Percentiles rank a stretch among this genome's conserved stretches.
phyloP scores from a whole-genome alignment of 306 rosid genomes.

The Cotoneaster glaucophyllus region DNA sequence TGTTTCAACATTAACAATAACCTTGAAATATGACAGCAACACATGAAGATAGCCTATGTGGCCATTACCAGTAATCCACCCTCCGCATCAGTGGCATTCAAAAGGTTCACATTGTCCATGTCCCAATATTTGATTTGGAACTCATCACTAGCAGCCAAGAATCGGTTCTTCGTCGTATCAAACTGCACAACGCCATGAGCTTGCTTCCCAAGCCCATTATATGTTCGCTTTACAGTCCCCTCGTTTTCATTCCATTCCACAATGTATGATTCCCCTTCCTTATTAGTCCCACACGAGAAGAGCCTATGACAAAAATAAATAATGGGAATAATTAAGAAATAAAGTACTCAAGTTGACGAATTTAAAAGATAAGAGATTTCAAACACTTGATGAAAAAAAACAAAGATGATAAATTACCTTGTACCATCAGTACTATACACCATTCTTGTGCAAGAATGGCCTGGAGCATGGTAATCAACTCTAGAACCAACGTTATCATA shows the following conservation, averaged over 20 bases:
- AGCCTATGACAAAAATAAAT: conserved; percentile 17
- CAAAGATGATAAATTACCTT: conserved; percentile 9
- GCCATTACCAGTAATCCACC: conserved; percentile 30
- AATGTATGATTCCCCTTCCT: conserved; percentile 30
- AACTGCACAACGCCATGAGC: conserved; percentile 21
- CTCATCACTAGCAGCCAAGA: conserved; percentile 43
- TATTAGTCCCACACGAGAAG: conserved; percentile 34
- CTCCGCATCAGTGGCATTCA: conserved; percentile 11
- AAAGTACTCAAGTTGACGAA: not conserved
- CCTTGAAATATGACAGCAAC: conserved; percentile 3
- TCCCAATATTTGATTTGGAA: conserved; percentile 35
- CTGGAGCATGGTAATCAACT: conserved; percentile 24
- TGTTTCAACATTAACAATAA: not conserved
- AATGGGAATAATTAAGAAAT: not conserved
- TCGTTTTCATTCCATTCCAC: conserved; percentile 41
- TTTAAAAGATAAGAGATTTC: not conserved
- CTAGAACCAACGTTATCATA: conserved; percentile 4
- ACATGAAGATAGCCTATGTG: not conserved
- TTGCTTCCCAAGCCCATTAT: conserved; percentile 29
- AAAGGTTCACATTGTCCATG: conserved; percentile 31
- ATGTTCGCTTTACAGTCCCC: conserved; percentile 22
- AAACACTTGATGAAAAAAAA: not conserved
- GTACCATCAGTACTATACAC: conserved; percentile 28
- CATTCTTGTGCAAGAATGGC: conserved; percentile 24
- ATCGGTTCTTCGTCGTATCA: conserved; percentile 18